These are phyloP conservation scores for Pyrenophora seminiperda DNA, from an alignment of 2,329 filamentous ascomycete species.

Conservation along the genomic window DNA sequence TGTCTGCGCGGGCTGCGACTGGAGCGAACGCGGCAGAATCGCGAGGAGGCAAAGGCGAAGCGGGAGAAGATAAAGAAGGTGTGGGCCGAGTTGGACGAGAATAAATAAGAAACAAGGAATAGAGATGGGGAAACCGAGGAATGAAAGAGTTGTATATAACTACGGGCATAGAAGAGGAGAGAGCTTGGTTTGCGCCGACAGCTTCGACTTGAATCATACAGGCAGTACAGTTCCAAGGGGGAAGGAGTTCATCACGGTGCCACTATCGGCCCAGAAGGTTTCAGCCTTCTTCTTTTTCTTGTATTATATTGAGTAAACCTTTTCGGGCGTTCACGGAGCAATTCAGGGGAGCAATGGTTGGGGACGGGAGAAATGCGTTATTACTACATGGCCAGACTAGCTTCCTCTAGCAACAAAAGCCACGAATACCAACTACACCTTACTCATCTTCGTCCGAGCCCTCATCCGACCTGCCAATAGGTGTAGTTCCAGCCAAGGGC, in stretches of 20 bases:
- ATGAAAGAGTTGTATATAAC: neutral
- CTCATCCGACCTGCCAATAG: constrained; percentile 30
- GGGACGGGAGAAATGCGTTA: neutral
- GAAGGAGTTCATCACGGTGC: too few species aligned
- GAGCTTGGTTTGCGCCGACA: neutral
- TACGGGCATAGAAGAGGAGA: neutral
- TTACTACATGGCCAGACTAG: constrained; percentile 9
- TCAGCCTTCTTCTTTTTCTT: neutral
- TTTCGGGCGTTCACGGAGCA: neutral
- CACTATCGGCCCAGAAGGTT: neutral
- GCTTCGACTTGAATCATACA: too few species aligned
- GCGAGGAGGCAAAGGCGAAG: constrained; percentile 69
- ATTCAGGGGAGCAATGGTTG: too few species aligned
- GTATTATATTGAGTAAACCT: neutral
- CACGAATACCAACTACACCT: constrained; percentile 11
- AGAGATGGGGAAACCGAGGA: too few species aligned
- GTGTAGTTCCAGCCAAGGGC: constrained; percentile 42
- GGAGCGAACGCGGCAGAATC: constrained; percentile 78
- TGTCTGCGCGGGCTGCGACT: constrained; percentile 82
- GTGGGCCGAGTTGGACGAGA: constrained; percentile 79
- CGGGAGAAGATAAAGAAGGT: constrained; percentile 73
- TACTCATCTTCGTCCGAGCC: constrained; percentile 39
- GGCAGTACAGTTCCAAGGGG: neutral
- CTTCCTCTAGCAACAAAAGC: constrained; percentile 1
- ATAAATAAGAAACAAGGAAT: too few species aligned